phyloP scores from a whole-genome alignment of 176 grass and related monocot species.

The Avena insularis region DNA sequence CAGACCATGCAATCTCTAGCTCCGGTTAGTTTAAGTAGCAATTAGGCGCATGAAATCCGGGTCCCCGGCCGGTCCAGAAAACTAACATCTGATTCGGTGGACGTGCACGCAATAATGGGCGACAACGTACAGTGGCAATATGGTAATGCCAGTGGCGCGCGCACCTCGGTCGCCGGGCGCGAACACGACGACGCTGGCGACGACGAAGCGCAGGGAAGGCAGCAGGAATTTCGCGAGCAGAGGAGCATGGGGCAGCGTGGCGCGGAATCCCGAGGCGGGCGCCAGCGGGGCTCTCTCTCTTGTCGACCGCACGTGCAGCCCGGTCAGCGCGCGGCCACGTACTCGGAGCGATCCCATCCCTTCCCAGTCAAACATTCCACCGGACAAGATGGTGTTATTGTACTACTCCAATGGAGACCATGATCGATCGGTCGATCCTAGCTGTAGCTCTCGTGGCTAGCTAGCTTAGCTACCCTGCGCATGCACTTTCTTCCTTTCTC shows the following conservation, averaged over 20 bases:
- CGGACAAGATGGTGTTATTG: not conserved
- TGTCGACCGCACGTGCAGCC: not conserved
- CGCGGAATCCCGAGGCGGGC: conserved; percentile 20
- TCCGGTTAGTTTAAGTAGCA: not conserved
- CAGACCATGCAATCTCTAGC: conserved; percentile 7
- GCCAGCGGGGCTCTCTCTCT: not conserved
- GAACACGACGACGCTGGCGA: not conserved
- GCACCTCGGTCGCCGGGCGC: not conserved
- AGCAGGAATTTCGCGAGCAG: not conserved
- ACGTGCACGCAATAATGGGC: not conserved
- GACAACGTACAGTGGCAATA: not conserved
- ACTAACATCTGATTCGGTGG: not conserved
- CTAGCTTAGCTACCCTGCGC: not conserved
- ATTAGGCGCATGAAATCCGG: conserved; percentile 8
- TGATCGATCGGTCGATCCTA: not conserved
- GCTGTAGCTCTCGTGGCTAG: not conserved
- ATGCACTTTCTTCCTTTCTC: not conserved
- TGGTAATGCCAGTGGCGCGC: not conserved
- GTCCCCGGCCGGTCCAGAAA: not conserved
- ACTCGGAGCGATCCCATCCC: not conserved
- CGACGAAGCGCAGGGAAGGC: not conserved
- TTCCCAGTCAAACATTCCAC: not conserved
- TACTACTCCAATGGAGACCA: not conserved
- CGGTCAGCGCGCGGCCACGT: not conserved
- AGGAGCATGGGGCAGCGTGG: not conserved